Evolutionary conservation across 2,329 filamentous ascomycete species (phyloP).

Genomic region (Ilyonectria mors-panacis): DNA sequence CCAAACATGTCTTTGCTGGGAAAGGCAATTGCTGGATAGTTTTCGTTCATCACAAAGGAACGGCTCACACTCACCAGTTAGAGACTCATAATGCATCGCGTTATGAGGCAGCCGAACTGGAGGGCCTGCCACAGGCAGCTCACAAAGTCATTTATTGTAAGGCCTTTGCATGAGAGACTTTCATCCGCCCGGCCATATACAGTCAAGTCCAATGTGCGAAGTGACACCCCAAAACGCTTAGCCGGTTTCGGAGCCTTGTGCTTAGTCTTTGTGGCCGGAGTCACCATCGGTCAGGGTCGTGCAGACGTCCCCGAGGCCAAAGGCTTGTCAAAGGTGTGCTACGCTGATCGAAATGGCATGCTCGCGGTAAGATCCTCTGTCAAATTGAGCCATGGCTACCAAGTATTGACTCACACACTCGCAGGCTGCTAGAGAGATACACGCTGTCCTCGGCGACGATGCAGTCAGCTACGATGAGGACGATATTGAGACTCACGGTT

Average conservation of each 20-base stretch:
- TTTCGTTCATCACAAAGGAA: neutral
- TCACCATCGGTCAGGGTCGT: neutral
- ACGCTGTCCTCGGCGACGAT: conserved; percentile 7
- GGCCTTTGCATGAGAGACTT: neutral
- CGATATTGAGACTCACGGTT: conserved; percentile 23
- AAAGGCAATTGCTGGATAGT: neutral
- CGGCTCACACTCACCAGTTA: neutral
- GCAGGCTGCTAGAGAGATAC: conserved; percentile 23
- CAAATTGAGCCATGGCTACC: neutral
- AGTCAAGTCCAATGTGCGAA: neutral
- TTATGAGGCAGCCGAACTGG: neutral
- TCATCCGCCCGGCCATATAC: neutral
- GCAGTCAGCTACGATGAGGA: conserved; percentile 24
- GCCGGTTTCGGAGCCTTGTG: conserved; percentile 7
- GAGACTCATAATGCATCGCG: neutral
- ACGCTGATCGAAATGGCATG: conserved; percentile 16
- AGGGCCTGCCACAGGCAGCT: neutral
- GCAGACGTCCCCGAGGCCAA: neutral
- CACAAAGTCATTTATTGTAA: neutral
- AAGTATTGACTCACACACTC: neutral
- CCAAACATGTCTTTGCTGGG: neutral
- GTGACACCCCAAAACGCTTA: neutral
- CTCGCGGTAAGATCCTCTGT: neutral
- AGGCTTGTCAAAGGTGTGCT: neutral
- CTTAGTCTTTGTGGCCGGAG: conserved; percentile 12